Evolutionary conservation across 768 basidiomycete genomes (phyloP), one percentile per base, ranked within the genome.

Genomic region (Clavaria fumosa): DNA sequence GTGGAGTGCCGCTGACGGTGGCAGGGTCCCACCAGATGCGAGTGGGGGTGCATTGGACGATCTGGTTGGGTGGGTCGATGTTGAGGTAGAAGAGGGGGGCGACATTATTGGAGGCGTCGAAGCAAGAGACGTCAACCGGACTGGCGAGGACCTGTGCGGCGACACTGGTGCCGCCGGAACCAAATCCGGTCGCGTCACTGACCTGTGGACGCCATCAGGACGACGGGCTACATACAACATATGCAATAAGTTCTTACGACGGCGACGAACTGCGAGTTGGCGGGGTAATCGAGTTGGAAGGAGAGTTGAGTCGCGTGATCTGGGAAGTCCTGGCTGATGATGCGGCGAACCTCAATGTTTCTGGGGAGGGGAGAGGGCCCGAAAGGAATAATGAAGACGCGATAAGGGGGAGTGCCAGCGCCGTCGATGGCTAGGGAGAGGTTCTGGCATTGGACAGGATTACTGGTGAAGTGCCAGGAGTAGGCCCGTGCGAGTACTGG

Each of bases 101-200:
- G 15, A 78, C 72, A 15, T 49, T 58, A 14, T 52, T 40, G 4
- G 56, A 60, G 5, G 70, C 19, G 42, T 79, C 60, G 47, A 72
- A 83, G 54, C 83, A 86, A 38, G 64, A 67, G 7, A 62, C 43
- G 49, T 78, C 70, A 31, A 54, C 55, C n/a, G n/a, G n/a, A 1
- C 70, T 75, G 7, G 48, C 33, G 19, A 53, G 51, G 20, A 84
- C 79, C 43, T 59, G 63, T 1, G 70, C 74, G 2, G 71, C 68
- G 3, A 70, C 72, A 40, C 76, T 83, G 1, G 83, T 82, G 3
- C 83, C 83, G 4, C 83, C 83, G 0, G 72, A 60, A 4, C 75
- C 82, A 49, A 83, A 83, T 1, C 67, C 69, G 1, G 61, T 58
- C 31, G 51, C 54, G 45, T 78, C 77, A 49, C 71, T 73, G 45